These are phyloP conservation scores for Saccharomyces kudriavzevii DNA, from an alignment of 805 yeast species.

Conservation along the genomic window DNA sequence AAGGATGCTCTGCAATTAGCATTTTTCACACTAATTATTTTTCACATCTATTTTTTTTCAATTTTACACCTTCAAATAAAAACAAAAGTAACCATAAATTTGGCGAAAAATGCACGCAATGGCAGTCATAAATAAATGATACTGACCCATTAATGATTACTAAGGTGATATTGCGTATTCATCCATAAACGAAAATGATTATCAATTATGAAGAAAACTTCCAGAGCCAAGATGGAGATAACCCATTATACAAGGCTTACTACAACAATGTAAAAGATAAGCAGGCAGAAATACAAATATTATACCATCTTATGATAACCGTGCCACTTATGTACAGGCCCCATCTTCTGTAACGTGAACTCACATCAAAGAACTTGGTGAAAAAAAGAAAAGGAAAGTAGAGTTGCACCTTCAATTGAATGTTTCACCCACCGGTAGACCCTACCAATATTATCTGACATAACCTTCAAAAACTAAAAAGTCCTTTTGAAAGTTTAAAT, in stretches of 20 bases:
- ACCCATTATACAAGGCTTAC: background rate
- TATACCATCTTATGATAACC: background rate
- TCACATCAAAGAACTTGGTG: background rate
- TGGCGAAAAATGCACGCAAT: background rate
- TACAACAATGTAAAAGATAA: background rate
- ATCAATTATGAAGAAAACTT: no score
- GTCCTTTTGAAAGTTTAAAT: background rate
- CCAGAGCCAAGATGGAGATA: background rate
- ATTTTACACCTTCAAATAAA: background rate
- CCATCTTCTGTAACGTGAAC: background rate
- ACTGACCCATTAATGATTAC: background rate
- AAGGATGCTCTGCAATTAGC: background rate
- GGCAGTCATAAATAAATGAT: background rate
- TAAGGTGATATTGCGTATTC: background rate
- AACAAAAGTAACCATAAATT: background rate
- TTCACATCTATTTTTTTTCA: background rate
- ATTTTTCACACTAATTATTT: background rate
- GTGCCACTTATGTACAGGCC: background rate
- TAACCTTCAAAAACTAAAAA: background rate
- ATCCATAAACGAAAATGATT: background rate
- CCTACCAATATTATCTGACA: background rate
- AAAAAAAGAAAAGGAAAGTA: background rate
- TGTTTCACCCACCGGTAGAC: background rate
- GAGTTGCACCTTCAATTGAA: background rate
- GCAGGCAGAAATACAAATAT: background rate